Evolutionary conservation across 148 eudicot species (phyloP), one percentile per base, ranked within the genome.

Genomic region (Vaccinium vitisidaea): DNA sequence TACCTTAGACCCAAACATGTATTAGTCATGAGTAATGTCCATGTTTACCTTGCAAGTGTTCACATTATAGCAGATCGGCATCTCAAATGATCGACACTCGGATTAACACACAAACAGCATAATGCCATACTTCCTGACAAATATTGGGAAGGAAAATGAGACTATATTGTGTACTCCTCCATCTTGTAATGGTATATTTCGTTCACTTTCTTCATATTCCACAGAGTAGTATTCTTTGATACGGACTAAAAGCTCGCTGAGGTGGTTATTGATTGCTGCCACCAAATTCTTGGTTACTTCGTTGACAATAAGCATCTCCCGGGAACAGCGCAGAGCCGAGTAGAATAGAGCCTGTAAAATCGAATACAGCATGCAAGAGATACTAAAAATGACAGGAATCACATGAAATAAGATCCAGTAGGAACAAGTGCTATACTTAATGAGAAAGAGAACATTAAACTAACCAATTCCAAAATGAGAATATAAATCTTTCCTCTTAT

Each of bases 101-200:
- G n/a, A n/a, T n/a, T n/a, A n/a, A n/a, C n/a, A n/a, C n/a, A n/a
- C n/a, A n/a, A n/a, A n/a, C n/a, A n/a, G n/a, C n/a, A n/a, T n/a
- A n/a, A n/a, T n/a, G n/a, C n/a, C n/a, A n/a, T n/a, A n/a, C n/a
- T n/a, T n/a, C n/a, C n/a, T n/a, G n/a, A n/a, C n/a, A n/a, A n/a
- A n/a, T n/a, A n/a, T n/a, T n/a, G n/a, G n/a, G n/a, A n/a, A n/a
- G n/a, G n/a, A n/a, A n/a, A n/a, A n/a, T n/a, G n/a, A n/a, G n/a
- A n/a, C n/a, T n/a, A n/a, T n/a, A n/a, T n/a, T n/a, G n/a, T n/a
- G n/a, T n/a, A n/a, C n/a, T n/a, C n/a, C 84, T 95, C 98, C 32
- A 98, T 94, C 84, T 95, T 89, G 90, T 95, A 95, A 27, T 96
- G 98, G 83, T 95, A 94, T 58, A 95, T 95, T 84, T 94, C 98